Conservation (phyloP, 1,284 basidiomycete genomes). For the Kalmanozyma brasiliensis region DNA sequence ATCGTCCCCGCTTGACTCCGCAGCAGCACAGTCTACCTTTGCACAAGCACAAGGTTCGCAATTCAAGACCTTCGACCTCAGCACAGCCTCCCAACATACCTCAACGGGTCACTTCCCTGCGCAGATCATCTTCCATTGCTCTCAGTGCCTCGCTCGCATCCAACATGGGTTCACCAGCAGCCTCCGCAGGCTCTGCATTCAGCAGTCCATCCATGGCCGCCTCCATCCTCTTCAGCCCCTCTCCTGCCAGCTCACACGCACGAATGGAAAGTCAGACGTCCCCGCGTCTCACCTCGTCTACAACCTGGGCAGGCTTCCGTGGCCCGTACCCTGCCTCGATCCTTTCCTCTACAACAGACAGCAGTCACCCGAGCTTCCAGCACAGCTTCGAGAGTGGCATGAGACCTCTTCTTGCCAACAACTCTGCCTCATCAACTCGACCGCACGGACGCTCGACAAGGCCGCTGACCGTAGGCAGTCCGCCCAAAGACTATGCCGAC, state of each 20-base stretch:
- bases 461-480: constrained; percentile 19
- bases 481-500: background rate
- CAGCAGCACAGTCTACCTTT: constrained; percentile 6
- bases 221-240: constrained; percentile 1
- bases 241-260: constrained; percentile 3
- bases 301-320: constrained; percentile 7
- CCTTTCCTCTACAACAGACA: constrained; percentile 29
- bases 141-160: constrained; percentile 16
- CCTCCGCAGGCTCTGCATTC: constrained; percentile 4
- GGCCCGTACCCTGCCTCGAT: constrained; percentile 42
- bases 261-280: constrained; percentile 9
- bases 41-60: background rate
- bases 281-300: constrained; percentile 9
- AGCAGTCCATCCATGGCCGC: constrained; percentile 14
- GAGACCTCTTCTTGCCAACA: constrained; percentile 28
- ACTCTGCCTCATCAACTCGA: constrained; percentile 3
- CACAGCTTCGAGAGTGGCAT: constrained; percentile 43
- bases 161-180: background rate
- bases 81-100: constrained; percentile 23
- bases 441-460: constrained; percentile 7
- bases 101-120: constrained; percentile 23
- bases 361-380: constrained; percentile 38
- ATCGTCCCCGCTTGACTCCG: constrained; percentile 18
- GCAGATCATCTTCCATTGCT: constrained; percentile 17
- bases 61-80: background rate